A percentile compares a stretch with the other conserved stretches of the same genome.
phyloP scores from a whole-genome alignment of 140 eudicot genomes.

The Anethum foeniculum region DNA sequence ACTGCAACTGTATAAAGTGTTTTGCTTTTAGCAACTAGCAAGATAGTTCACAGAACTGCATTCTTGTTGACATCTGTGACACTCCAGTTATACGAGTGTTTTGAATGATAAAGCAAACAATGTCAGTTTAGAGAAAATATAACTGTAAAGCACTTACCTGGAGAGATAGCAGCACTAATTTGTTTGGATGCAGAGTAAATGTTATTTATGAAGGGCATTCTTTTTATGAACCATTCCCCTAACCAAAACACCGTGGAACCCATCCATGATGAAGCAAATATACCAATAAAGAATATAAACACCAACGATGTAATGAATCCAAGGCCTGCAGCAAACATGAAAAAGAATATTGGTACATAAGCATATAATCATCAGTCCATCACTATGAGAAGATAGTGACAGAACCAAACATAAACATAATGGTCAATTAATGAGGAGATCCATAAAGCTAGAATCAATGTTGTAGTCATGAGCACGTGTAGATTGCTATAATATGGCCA shows the following conservation, averaged over 20 bases:
- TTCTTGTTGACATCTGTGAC: neutral
- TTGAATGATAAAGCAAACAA: neutral
- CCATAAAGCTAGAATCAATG: neutral
- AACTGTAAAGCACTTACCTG: constrained; percentile 34
- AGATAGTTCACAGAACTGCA: neutral
- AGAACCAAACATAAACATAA: neutral
- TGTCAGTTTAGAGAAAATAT: neutral
- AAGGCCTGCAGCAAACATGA: constrained; percentile 21
- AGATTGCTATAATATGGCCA: neutral
- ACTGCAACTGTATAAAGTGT: neutral
- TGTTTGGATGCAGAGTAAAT: constrained; percentile 77
- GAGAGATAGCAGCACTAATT: constrained; percentile 77
- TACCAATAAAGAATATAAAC: constrained; percentile 73
- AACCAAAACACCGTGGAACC: constrained; percentile 72
- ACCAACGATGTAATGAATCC: constrained; percentile 67
- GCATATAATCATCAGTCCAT: neutral
- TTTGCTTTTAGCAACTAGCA: neutral
- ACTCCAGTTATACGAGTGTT: neutral
- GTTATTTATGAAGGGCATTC: constrained; percentile 81
- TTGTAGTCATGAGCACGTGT: neutral
- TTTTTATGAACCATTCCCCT: constrained; percentile 81
- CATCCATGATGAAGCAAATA: constrained; percentile 87
- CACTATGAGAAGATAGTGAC: neutral
- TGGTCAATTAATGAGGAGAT: neutral
- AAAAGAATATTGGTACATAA: neutral